Conservation (phyloP, 106 monocot genomes). For the Apostasia shenzhenica region DNA sequence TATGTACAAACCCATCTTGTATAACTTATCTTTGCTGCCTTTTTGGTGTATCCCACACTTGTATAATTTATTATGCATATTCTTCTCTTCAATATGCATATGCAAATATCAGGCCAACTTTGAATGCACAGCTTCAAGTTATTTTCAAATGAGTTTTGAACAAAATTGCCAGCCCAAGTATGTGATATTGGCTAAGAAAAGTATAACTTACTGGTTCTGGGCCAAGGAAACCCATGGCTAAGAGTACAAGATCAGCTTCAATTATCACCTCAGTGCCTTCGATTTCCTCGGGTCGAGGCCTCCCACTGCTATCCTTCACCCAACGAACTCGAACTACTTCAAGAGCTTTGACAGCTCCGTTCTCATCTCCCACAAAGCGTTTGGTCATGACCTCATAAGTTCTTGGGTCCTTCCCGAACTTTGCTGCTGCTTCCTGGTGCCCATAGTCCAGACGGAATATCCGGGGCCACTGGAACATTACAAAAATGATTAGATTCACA, state of each 20-base stretch:
- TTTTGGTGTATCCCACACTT: too few species aligned
- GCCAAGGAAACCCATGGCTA: constrained; percentile 98
- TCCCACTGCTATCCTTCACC: constrained; percentile 76
- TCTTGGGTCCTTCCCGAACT: constrained; percentile 96
- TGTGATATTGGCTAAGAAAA: neutral
- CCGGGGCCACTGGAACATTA: constrained; percentile 73
- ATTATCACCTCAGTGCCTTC: constrained; percentile 72
- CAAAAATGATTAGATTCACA: neutral
- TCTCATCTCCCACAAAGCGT: constrained; percentile 83
- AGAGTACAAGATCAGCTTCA: constrained; percentile 84
- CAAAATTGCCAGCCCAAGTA: too few species aligned
- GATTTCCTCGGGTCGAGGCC: constrained; percentile 63
- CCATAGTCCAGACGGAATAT: constrained; percentile 96
- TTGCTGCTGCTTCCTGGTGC: constrained; percentile 83
- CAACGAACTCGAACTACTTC: constrained; percentile 67
- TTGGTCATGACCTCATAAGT: constrained; percentile 87
- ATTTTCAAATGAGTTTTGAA: too few species aligned
- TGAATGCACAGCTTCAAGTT: too few species aligned
- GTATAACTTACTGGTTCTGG: constrained; percentile 63
- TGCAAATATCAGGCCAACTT: too few species aligned
- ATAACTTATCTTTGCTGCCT: too few species aligned
- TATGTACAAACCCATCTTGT: too few species aligned
- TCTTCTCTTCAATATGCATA: too few species aligned
- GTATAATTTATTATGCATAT: too few species aligned
- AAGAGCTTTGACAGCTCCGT: constrained; percentile 74